Conservation (phyloP, 2,329 filamentous ascomycete species). For the Elsinoe ampelina region DNA sequence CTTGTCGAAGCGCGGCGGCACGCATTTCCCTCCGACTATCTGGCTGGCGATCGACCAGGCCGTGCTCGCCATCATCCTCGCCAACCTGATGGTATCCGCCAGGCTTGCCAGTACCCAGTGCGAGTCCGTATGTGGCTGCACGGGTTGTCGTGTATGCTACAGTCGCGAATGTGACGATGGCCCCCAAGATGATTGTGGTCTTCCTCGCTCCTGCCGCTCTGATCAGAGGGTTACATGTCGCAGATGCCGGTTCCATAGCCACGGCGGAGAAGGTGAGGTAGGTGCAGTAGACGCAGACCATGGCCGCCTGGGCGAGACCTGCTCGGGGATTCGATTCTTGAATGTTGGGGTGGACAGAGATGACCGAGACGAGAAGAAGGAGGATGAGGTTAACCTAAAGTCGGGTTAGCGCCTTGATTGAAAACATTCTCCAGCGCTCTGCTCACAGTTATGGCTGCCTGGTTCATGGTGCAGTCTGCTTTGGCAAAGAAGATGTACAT, state of each 20-base stretch:
- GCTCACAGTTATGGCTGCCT: constrained; percentile 73
- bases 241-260: constrained; percentile 95
- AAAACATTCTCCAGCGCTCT: not conserved
- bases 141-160: constrained; percentile 96
- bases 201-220: constrained; percentile 78
- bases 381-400: constrained; percentile 68
- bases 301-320: constrained; percentile 91
- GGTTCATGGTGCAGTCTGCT: constrained; percentile 83
- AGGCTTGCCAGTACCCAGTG: constrained; percentile 53
- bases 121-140: constrained; percentile 82
- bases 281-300: constrained; percentile 96
- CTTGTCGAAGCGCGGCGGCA: constrained; percentile 78
- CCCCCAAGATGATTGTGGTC: constrained; percentile 83
- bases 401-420: constrained; percentile 5
- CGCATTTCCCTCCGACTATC: constrained; percentile 78
- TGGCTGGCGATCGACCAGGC: constrained; percentile 79
- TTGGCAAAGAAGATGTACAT: constrained; percentile 95
- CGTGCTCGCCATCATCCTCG: constrained; percentile 70
- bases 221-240: constrained; percentile 86
- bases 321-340: constrained; percentile 91
- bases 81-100: constrained; percentile 49
- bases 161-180: constrained; percentile 91
- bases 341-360: constrained; percentile 82
- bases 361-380: constrained; percentile 66
- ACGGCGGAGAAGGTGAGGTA: constrained; percentile 98